Base-by-base conservation (phyloP, 306 rosid species). In the Inga laurina region DNA sequence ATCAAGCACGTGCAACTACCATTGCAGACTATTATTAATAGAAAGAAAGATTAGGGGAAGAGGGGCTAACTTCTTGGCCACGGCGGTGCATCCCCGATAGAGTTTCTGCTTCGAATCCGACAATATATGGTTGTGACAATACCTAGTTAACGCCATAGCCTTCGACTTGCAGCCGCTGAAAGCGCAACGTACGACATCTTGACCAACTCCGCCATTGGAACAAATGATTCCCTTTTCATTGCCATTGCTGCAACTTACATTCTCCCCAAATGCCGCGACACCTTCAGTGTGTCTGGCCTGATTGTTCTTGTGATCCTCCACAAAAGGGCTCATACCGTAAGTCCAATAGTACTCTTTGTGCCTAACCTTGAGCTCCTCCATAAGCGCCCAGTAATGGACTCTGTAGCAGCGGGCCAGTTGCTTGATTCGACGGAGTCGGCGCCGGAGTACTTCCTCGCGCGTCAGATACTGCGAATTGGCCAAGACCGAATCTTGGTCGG, bases 251-350 rank as follows among this genome's bases (percentile, higher is more conserved):
- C 15, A 80, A 44, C 81, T 76, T 27, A 73, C 86, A 68, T 82
- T 87, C 68, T 80, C 85, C 37, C 45, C 78, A 12, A 67, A 39
- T 2, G 49, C 79, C 73, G 46, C 72, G 12, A 59, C 16, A 30
- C 75, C 59, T n/a, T 81, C 86, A 24, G 54, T 32, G 22, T 7
- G 68, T 21, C 16, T 66, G 13, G 59, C 62, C 14, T 82, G 83
- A 1, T 81, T 45, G 49, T 77, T 84, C 64, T 59, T 77, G 39
- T 72, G 79, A 10, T 82, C 90, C 66, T 86, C 90, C 48, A 85
- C 86, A 82, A 90, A 89, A 72, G 94, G 94, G 81, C 91, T 90
- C 77, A 85, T 88, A 4, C 97, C 97, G 59, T 82, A 85, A 10
- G 81, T 84, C 97, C 96, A 91, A 76, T 79, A 91, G 73, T 91